These are phyloP conservation scores for Elaphomyces granulatus DNA, from an alignment of 495 filamentous ascomycete species.

Conservation along the genomic window DNA sequence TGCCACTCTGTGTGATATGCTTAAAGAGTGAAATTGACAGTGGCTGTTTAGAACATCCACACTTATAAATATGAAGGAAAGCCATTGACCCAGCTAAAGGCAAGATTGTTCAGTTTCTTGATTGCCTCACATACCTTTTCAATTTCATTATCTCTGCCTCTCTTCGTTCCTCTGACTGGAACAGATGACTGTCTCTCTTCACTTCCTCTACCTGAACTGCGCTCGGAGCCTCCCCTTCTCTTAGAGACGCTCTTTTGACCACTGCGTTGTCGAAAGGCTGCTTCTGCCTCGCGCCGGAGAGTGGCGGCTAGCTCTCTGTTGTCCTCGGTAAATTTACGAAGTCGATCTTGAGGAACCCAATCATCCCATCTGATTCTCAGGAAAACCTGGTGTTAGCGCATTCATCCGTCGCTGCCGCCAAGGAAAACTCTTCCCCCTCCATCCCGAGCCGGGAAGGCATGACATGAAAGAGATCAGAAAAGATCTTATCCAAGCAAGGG, in stretches of 20 bases:
- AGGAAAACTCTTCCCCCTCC: neutral
- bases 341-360: conserved; percentile 89
- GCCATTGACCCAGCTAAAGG: no score
- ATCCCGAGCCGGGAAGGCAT: neutral
- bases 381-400: conserved; percentile 2
- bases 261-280: conserved; percentile 23
- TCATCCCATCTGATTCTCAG: conserved; percentile 78
- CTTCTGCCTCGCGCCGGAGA: conserved; percentile 30
- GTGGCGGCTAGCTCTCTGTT: conserved; percentile 66
- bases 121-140: conserved; percentile 59
- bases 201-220: conserved; percentile 68
- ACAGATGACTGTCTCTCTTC: conserved; percentile 67
- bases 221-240: conserved; percentile 54
- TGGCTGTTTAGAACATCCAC: no score
- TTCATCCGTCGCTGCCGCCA: neutral
- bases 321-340: conserved; percentile 88
- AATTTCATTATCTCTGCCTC: conserved; percentile 66
- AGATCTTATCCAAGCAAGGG: no score
- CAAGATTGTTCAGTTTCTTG: no score
- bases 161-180: conserved; percentile 51
- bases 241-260: conserved; percentile 35
- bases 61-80: no score
- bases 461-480: neutral
- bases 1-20: no score
- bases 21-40: no score